Base-by-base conservation (phyloP, 495 filamentous ascomycete species). In the Daldinia childiae region DNA sequence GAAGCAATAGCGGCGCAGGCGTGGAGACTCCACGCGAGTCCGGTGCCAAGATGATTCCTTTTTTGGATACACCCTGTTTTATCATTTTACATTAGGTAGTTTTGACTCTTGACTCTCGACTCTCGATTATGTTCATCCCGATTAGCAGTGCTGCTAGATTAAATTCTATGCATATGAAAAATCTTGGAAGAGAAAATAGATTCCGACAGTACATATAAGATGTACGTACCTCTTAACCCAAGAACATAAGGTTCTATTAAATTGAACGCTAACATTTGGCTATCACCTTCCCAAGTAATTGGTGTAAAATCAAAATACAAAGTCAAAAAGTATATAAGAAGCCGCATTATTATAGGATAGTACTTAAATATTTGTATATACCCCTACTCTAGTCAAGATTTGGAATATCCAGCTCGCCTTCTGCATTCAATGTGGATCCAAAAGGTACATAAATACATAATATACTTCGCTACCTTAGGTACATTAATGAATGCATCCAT, bases 11-110 rank as follows among this genome's bases (percentile, higher is more conserved):
- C 39, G 64, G 43, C 50, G 27, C 50, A 58, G 29, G 51, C 64
- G 57, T 69, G 71, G 71, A 69, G 71, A 62, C 71, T 66, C 71
- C 71, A 73, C 71, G 66, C 66, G 71, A 58, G 21, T 52, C 34
- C 60, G 39, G 34, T 27, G 62, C 66, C 66, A 69, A 69, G 61
- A 29, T 32, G 39, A 26, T 67, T 64, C 60, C 64, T 60, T 24
- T 51, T 64, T 61, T 27, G 64, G 69, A 63, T 30, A 14, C 27
- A 15, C 32, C 32, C 32, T 34, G 32, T 9, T 43, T 63, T 57
- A 15, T 58, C 19, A 30, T 61, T 24, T 66, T 29, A n/a, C n/a
- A n/a, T n/a, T n/a, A n/a, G n/a, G n/a, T n/a, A n/a, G n/a, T n/a
- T n/a, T n/a, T n/a, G n/a, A n/a, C n/a, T n/a, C n/a, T n/a, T n/a